Evolutionary conservation across 305 asterid species (phyloP).

Genomic region (Fraxinus floribunda): DNA sequence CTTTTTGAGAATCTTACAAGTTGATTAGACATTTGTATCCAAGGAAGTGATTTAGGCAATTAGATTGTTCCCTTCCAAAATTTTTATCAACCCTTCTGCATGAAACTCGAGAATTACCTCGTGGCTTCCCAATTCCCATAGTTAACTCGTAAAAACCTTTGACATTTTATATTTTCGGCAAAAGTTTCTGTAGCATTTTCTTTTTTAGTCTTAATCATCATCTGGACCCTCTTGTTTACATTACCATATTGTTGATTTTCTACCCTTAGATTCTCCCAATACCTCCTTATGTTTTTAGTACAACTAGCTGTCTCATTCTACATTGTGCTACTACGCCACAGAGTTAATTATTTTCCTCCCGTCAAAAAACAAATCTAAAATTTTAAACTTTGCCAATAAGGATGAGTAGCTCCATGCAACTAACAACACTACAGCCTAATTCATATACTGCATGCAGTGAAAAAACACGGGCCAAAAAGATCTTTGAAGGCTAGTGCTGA

Average conservation of each 20-base stretch:
- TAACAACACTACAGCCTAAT: neutral
- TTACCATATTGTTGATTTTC: neutral
- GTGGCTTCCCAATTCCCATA: neutral
- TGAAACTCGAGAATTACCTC: neutral
- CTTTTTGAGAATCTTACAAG: neutral
- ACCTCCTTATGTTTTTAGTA: neutral
- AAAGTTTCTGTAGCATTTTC: neutral
- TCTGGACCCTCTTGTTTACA: neutral
- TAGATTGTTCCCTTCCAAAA: neutral
- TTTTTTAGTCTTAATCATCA: neutral
- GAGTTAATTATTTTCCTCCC: slow-evolving; percentile 13
- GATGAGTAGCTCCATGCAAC: neutral
- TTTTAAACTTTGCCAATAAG: neutral
- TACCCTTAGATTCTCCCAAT: neutral
- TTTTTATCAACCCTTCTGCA: neutral
- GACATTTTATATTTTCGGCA: neutral
- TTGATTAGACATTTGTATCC: neutral
- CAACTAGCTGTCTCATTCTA: neutral
- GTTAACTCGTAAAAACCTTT: neutral
- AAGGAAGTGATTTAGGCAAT: neutral
- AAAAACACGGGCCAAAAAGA: neutral
- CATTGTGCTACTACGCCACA: neutral
- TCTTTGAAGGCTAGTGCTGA: neutral
- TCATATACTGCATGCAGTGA: neutral
- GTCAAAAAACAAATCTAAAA: neutral